Evolutionary conservation across 2,329 filamentous ascomycete genomes (phyloP).

Genomic region (Alternaria sp.): DNA sequence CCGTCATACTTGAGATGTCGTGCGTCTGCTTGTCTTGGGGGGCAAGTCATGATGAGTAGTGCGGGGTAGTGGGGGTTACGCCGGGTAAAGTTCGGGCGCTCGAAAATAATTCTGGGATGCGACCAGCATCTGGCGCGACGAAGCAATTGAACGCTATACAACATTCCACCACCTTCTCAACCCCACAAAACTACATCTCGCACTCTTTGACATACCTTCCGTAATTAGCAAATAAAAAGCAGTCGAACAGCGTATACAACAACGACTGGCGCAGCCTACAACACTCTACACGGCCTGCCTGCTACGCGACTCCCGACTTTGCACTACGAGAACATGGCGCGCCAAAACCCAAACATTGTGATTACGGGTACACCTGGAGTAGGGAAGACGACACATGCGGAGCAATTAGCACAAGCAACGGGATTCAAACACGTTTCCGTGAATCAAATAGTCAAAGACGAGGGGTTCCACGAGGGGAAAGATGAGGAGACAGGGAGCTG

Average conservation of each 20-base stretch:
- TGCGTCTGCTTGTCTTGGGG: constrained; percentile 3
- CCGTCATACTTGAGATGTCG: not conserved
- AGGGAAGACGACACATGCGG: constrained; percentile 93
- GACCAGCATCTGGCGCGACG: constrained; percentile 1
- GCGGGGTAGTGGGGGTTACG: constrained; percentile 29
- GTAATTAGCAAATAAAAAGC: not conserved
- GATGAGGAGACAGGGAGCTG: constrained; percentile 86
- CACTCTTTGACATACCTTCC: not conserved
- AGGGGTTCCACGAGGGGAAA: constrained; percentile 84
- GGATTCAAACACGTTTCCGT: constrained; percentile 84
- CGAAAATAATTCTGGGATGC: constrained; percentile 28
- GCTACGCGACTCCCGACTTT: not conserved
- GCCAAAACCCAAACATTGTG: constrained; percentile 80
- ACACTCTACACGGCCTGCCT: not conserved
- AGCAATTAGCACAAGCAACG: constrained; percentile 77
- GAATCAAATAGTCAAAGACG: constrained; percentile 91
- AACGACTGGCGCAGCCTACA: not conserved
- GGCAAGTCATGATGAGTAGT: constrained; percentile 14
- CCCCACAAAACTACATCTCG: not conserved
- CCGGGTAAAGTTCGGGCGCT: constrained; percentile 28
- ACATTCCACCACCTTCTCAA: not conserved
- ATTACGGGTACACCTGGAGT: constrained; percentile 95
- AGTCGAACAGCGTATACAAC: not conserved
- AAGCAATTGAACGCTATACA: not conserved
- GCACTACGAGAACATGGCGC: constrained; percentile 38